Evolutionary conservation across 306 rosid genomes (phyloP), one percentile per base, ranked within the genome.

Genomic region (Medicago lupulina): DNA sequence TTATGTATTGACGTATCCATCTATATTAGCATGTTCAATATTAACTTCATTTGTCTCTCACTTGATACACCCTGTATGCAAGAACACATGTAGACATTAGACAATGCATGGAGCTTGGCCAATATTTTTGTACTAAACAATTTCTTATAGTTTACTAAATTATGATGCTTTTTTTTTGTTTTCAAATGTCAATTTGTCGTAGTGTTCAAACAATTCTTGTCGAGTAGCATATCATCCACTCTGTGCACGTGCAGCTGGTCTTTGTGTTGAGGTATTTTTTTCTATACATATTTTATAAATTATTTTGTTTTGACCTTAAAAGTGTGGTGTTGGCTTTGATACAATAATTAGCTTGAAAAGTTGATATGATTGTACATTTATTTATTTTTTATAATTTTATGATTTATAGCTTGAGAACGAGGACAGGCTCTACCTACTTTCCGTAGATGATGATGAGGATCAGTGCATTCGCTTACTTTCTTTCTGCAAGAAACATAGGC

Each of bases 161-260:
- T 60, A 18, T 67, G 21, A 76, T 73, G 70, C 47, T 58, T 14
- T 46, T 74, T 70, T 67, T 66, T 67, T 66, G 41, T 60, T 31
- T 25, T 13, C 61, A 17, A 68, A 73, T 77, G 51, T 71, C 77
- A 53, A 71, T 78, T 70, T 13, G 73, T 70, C 83, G 89, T 85
- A 95, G 99, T 95, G 99, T 85, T 95, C 99, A 83, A 95, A 95
- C 83, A 88, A 43, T 85, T 82, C 93, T 72, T 95, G 99, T 87
- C 91, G 92, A 80, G 97, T 82, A 41, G 97, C 99, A 19, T 95
- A 95, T 82, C 99, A 95, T 71, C 99, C 99, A 63, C 99, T 95
- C 60, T 95, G 99, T 85, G 99, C 99, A 49, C 96, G 99, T 15
- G 99, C 99, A 66, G 99, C 99, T 75, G 99, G 97, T 79, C 97